These are phyloP conservation scores for Lactifluus piperatus DNA, from an alignment of 768 basidiomycete species.

Conservation along the genomic window DNA sequence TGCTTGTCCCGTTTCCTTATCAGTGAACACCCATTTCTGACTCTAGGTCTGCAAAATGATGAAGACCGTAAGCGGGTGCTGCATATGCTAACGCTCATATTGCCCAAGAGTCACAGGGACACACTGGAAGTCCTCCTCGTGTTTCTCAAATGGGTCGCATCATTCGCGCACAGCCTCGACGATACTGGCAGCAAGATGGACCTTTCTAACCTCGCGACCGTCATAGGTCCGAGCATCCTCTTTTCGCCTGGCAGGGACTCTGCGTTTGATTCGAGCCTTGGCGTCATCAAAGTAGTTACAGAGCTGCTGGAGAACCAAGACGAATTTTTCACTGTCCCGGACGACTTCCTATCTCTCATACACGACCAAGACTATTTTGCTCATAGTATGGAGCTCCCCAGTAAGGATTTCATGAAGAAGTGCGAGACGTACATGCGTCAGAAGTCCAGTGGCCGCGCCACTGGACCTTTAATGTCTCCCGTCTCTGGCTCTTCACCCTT, in stretches of 20 bases:
- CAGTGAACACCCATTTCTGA: constrained; percentile 15
- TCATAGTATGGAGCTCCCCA: constrained; percentile 79
- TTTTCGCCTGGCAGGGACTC: constrained; percentile 82
- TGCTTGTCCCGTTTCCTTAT: neutral
- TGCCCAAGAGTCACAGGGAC: constrained; percentile 92
- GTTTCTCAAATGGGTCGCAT: constrained; percentile 99
- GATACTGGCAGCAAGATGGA: constrained; percentile 99
- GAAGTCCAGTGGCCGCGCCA: constrained; percentile 51
- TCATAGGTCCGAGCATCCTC: constrained; percentile 96
- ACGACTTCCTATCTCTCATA: constrained; percentile 79
- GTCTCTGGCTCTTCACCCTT: constrained; percentile 30
- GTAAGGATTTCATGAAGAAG: constrained; percentile 94
- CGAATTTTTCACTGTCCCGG: constrained; percentile 90
- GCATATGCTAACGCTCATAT: constrained; percentile 74
- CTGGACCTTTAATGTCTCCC: constrained; percentile 29
- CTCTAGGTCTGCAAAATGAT: constrained; percentile 63
- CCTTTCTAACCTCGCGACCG: constrained; percentile 87
- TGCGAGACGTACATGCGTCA: constrained; percentile 83
- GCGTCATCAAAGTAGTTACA: constrained; percentile 78
- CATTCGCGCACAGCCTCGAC: constrained; percentile 96
- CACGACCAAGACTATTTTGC: constrained; percentile 89
- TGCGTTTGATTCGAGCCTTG: constrained; percentile 87
- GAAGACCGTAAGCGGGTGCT: constrained; percentile 76
- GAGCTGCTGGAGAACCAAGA: constrained; percentile 88
- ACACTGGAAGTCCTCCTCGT: constrained; percentile 97